Percentiles rank a stretch among this genome's conserved stretches.
These are phyloP conservation scores for Eimeria falciformis DNA, from an alignment of 169 alveolate genomes.

Conservation along the genomic window DNA sequence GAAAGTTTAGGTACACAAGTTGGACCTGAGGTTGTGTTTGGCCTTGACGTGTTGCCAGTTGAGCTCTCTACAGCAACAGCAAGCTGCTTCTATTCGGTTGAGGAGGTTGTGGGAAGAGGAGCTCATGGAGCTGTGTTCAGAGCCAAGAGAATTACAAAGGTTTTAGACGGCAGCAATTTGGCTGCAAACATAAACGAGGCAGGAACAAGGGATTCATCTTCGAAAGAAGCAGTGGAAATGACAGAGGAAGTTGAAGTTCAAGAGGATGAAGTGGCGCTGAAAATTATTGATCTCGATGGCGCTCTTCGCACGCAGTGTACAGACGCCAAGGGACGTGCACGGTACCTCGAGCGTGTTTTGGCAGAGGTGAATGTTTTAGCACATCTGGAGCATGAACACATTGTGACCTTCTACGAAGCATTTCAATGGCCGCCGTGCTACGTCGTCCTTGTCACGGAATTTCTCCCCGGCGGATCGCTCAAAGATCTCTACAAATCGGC, in stretches of 20 bases:
- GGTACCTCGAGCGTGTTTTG: not conserved
- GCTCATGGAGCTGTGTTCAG: conserved; percentile 74
- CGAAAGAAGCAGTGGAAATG: not conserved
- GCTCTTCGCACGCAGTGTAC: conserved; percentile 59
- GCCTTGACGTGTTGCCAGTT: not conserved
- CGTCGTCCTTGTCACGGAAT: conserved; percentile 79
- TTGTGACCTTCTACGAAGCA: conserved; percentile 47
- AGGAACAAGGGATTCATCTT: not conserved
- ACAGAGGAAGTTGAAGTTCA: conserved; percentile 36
- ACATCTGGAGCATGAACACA: conserved; percentile 30
- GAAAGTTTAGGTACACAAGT: not conserved
- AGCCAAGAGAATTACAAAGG: conserved; percentile 45
- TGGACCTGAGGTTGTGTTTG: not conserved
- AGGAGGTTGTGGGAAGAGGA: conserved; percentile 69
- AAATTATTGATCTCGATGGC: conserved; percentile 68
- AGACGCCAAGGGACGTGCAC: not conserved
- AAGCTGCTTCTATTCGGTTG: conserved; percentile 30
- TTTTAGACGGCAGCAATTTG: no score
- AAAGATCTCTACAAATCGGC: conserved; percentile 71
- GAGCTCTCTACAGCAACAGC: conserved; percentile 39
- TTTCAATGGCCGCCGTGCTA: conserved; percentile 74
- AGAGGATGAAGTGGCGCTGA: conserved; percentile 72
- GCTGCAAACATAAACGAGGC: not conserved
- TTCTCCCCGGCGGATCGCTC: conserved; percentile 82
- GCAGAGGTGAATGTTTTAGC: conserved; percentile 12